phyloP scores from a whole-genome alignment of 2,329 filamentous ascomycete species.

The Trichoderma sp. region DNA sequence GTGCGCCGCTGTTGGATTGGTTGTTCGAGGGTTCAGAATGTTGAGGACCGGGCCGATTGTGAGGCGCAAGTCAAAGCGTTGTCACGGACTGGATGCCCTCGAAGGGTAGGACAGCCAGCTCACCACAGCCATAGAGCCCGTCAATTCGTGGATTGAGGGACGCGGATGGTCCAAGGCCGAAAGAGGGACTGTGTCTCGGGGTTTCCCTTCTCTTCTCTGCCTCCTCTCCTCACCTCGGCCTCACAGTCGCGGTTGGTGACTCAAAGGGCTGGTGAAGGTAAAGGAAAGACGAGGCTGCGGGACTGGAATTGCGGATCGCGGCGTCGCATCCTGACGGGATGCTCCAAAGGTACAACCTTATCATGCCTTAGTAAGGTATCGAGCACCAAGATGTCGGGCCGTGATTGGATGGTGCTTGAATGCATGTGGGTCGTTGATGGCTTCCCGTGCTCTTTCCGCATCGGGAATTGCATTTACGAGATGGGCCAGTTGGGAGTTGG shows the following conservation, averaged over 20 bases:
- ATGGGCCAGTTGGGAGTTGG: no score
- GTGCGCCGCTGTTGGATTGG: not conserved
- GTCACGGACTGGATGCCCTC: slow-evolving; percentile 18
- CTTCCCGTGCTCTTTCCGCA: not conserved
- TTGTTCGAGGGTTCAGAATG: not conserved
- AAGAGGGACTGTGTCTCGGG: not conserved
- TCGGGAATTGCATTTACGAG: no score
- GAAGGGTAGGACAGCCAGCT: not conserved
- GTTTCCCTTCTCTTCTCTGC: not conserved
- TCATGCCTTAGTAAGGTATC: no score
- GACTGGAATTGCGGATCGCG: slow-evolving; percentile 12
- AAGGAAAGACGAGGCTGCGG: not conserved
- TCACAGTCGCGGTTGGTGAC: not conserved
- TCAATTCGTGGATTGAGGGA: not conserved
- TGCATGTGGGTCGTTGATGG: not conserved
- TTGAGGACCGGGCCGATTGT: not conserved
- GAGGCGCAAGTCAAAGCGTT: not conserved
- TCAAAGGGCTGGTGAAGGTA: no score
- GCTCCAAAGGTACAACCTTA: slow-evolving; percentile 8
- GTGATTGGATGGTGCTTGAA: not conserved
- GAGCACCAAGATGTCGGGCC: not conserved
- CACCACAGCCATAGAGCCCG: slow-evolving; percentile 17
- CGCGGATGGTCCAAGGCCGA: not conserved
- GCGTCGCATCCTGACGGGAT: not conserved
- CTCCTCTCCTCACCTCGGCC: not conserved